These are phyloP conservation scores for Aspergillus sp. DNA, from an alignment of 2,329 filamentous ascomycete genomes.

Conservation along the genomic window DNA sequence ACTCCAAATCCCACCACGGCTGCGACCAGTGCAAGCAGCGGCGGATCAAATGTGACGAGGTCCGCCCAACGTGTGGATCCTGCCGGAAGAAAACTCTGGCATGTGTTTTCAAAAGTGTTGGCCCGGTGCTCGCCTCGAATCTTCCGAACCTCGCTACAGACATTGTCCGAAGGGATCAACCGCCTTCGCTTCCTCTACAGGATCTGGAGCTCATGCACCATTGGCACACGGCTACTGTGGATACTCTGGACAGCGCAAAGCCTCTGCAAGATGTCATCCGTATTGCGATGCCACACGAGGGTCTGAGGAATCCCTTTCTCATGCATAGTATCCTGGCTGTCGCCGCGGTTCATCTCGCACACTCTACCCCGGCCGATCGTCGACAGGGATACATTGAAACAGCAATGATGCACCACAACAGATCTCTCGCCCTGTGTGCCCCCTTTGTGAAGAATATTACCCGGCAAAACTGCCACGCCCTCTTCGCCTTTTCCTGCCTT, in stretches of 20 bases:
- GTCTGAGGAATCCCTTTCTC: conserved; percentile 14
- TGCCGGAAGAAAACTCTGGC: conserved; percentile 12
- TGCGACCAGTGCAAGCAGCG: conserved; percentile 23
- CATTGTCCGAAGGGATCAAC: neutral
- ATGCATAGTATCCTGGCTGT: conserved; percentile 22
- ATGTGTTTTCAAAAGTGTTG: conserved; percentile 12
- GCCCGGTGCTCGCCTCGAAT: neutral
- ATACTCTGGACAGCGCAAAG: conserved; percentile 1
- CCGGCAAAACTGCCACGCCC: conserved; percentile 17
- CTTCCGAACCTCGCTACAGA: neutral
- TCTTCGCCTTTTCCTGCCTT: conserved; percentile 21
- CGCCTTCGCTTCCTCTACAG: conserved; percentile 8
- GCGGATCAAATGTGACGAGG: conserved; percentile 23
- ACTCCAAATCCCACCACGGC: neutral
- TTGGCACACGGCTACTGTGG: conserved; percentile 17
- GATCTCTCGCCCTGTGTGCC: conserved; percentile 15
- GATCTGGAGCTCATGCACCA: conserved; percentile 22
- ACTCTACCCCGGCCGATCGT: conserved; percentile 1
- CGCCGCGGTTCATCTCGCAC: conserved; percentile 16
- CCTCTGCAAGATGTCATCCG: conserved; percentile 11
- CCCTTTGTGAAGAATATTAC: conserved; percentile 17
- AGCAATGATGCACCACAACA: conserved; percentile 16
- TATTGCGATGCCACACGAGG: conserved; percentile 12
- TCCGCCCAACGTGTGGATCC: conserved; percentile 16
- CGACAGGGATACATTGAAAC: neutral